Percentiles rank a stretch among this genome's conserved stretches.
These are phyloP conservation scores for Cerrena zonata DNA, from an alignment of 1,284 basidiomycete genomes.

Conservation along the genomic window DNA sequence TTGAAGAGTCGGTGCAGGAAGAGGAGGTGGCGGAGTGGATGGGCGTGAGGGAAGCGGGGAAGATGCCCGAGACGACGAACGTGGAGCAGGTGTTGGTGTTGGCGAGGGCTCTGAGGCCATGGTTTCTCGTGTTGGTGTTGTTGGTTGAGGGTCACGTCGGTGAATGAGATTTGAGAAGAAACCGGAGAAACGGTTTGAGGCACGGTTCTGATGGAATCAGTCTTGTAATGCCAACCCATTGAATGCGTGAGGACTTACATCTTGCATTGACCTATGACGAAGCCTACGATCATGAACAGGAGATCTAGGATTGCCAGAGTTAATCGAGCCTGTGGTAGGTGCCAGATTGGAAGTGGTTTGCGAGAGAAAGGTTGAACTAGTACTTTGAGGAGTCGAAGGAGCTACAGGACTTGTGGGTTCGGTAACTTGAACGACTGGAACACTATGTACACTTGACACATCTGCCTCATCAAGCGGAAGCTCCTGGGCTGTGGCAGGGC, in stretches of 20 bases:
- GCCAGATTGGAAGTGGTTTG: slow-evolving; percentile 18
- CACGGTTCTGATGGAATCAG: slow-evolving; percentile 39
- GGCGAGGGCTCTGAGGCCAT: slow-evolving; percentile 19
- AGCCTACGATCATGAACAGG: slow-evolving; percentile 19
- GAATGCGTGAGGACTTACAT: slow-evolving; percentile 21
- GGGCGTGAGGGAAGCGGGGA: slow-evolving; percentile 49
- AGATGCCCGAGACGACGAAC: slow-evolving; percentile 39
- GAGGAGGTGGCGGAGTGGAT: slow-evolving; percentile 59
- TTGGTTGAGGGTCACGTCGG: slow-evolving; percentile 48
- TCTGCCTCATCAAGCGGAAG: slow-evolving; percentile 31
- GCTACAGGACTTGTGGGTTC: slow-evolving; percentile 25
- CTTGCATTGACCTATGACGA: slow-evolving; percentile 18
- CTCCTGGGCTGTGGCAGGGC: slow-evolving; percentile 19
- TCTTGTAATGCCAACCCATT: slow-evolving; percentile 12
- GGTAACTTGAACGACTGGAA: slow-evolving; percentile 51
- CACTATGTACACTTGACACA: slow-evolving; percentile 50
- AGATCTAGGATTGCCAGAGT: too few species aligned
- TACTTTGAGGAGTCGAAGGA: slow-evolving; percentile 24
- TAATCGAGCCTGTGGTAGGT: slow-evolving; percentile 14
- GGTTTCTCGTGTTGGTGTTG: slow-evolving; percentile 19
- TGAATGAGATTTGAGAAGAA: slow-evolving; percentile 76
- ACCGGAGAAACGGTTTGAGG: slow-evolving; percentile 69
- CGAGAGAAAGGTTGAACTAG: slow-evolving; percentile 19
- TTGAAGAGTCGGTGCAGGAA: slow-evolving; percentile 63
- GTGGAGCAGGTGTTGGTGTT: slow-evolving; percentile 19